These are phyloP conservation scores for Candida manassasensis DNA, from an alignment of 805 yeast genomes.

Conservation along the genomic window DNA sequence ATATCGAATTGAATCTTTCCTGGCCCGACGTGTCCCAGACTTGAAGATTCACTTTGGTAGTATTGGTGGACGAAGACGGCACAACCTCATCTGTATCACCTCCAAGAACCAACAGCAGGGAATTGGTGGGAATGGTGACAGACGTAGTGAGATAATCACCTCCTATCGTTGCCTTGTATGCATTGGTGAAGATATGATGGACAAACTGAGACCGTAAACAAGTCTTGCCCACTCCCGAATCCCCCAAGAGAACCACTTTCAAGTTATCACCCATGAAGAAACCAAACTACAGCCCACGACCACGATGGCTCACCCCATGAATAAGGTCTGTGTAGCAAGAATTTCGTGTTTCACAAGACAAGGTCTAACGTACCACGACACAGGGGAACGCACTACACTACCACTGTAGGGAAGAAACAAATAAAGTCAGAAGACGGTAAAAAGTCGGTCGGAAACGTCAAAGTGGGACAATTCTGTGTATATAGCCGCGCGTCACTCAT, in stretches of 20 bases:
- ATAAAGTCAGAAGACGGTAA: no score
- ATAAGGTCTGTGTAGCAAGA: no score
- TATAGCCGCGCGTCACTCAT: no score
- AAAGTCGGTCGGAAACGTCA: no score
- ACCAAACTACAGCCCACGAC: no score
- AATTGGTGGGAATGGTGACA: constrained; percentile 13
- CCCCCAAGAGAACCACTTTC: constrained; percentile 54
- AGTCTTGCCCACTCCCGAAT: constrained; percentile 58
- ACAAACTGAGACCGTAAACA: constrained; percentile 52
- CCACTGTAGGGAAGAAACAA: no score
- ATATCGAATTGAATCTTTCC: constrained; percentile 44
- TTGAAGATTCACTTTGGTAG: constrained; percentile 40
- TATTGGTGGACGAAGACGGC: constrained; percentile 6
- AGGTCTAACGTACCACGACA: no score
- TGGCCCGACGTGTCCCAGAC: constrained; percentile 53
- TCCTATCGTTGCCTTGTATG: constrained; percentile 56
- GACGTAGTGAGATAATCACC: constrained; percentile 52
- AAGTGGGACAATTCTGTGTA: no score
- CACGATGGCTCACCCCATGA: no score
- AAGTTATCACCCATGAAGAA: no score
- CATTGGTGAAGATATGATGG: constrained; percentile 50
- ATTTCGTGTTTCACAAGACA: no score
- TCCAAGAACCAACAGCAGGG: background rate
- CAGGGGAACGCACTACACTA: no score
- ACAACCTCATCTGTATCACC: background rate